Evolutionary conservation across 352 stramenopile species (phyloP), one percentile per base, ranked within the genome.

Genomic region (Globisporangium echinulatum): DNA sequence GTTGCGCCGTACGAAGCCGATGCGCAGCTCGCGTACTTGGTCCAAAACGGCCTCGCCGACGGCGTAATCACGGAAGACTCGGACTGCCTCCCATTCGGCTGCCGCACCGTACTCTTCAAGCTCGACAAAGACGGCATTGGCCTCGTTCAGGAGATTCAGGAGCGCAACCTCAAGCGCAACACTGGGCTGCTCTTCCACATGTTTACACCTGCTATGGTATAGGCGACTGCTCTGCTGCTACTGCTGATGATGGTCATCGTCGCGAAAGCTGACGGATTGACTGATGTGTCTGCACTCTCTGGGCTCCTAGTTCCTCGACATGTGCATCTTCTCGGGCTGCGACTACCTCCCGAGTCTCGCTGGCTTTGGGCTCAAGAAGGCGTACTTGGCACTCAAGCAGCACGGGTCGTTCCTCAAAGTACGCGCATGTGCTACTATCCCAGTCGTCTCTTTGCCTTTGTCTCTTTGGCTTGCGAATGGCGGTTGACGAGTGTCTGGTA

Each of bases 1-100:
- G 96, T 99, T 4, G 96, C 96, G 8, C 96, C 96, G 8, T 99
- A 99, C 66, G 97, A 99, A 77, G 96, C 97, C 11, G 97, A 99
- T 62, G 96, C 97, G 4, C 96, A 99, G 73, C 81, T 99, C 56
- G 93, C 95, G 4, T 98, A 87, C 64, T 69, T 99, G 36, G 75
- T 79, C 42, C 80, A 82, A 56, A 67, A 74, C 25, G 72, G 75
- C 7, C 60, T 96, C n/a, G 87, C 94, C 13, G 91, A 99, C 59
- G 84, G 85, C 43, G 93, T 99, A 44, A 95, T 99, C 52, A 96
- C 92, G 7, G 96, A 99, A 70, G 96, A 99, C 63, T 97, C 88
- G 39, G 96, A 99, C 67, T 95, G 79, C 51, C 75, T 99, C 40
- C 79, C 88, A 7, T 99, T 97, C 64, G 89, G 94, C 15, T 98